phyloP scores from a whole-genome alignment of 2,329 filamentous ascomycete species.

The Fonsecaea erecta region DNA sequence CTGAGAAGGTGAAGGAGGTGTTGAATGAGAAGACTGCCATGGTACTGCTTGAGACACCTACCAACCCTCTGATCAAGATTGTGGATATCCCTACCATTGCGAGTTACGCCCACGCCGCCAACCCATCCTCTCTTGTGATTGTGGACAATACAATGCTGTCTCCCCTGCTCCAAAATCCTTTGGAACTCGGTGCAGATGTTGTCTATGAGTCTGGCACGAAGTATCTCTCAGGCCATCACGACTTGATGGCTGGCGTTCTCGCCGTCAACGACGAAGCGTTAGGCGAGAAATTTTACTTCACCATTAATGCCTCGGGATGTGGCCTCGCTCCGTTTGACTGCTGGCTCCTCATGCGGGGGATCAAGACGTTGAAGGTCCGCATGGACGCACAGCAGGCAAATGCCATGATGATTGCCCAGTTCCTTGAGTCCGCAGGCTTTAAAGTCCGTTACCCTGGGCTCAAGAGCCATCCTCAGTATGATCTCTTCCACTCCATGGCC shows the following conservation, averaged over 20 bases:
- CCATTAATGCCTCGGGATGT: slow-evolving; percentile 94
- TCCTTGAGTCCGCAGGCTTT: slow-evolving; percentile 89
- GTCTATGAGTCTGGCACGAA: slow-evolving; percentile 98
- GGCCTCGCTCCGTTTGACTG: slow-evolving; percentile 94
- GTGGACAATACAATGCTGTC: slow-evolving; percentile 99
- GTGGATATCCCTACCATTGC: slow-evolving; percentile 87
- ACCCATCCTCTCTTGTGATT: slow-evolving; percentile 78
- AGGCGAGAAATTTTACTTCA: slow-evolving; percentile 91
- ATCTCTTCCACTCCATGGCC: slow-evolving; percentile 93
- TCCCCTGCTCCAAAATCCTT: slow-evolving; percentile 87
- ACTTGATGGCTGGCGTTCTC: slow-evolving; percentile 97
- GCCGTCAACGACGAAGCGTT: slow-evolving; percentile 82
- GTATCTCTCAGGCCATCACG: slow-evolving; percentile 96
- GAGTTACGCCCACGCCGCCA: slow-evolving; percentile 73
- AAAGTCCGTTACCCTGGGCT: slow-evolving; percentile 93
- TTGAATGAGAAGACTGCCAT: slow-evolving; percentile 84
- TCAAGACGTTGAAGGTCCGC: slow-evolving; percentile 95
- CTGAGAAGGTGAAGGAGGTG: slow-evolving; percentile 70
- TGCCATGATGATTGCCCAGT: slow-evolving; percentile 74
- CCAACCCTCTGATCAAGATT: slow-evolving; percentile 97
- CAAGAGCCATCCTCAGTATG: slow-evolving; percentile 94
- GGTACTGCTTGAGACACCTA: slow-evolving; percentile 94
- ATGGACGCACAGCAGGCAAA: slow-evolving; percentile 99
- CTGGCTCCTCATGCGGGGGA: slow-evolving; percentile 90
- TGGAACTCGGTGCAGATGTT: slow-evolving; percentile 92